phyloP scores from a whole-genome alignment of 768 basidiomycete genomes.

The Kondoa subrosea region DNA sequence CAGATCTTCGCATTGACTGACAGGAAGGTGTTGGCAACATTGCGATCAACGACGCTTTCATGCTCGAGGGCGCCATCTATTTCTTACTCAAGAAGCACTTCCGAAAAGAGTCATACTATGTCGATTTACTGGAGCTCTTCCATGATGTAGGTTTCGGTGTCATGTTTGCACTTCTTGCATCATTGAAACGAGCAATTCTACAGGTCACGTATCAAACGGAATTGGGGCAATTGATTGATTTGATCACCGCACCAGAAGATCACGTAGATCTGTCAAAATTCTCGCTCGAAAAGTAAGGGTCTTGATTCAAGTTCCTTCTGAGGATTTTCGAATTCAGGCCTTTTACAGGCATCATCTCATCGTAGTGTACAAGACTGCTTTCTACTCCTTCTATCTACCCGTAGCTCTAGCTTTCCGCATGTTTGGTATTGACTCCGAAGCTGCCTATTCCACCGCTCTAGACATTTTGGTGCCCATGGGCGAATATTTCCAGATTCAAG shows the following conservation, averaged over 20 bases:
- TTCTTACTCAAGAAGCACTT: conserved; percentile 74
- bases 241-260: conserved; percentile 88
- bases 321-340: neutral
- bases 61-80: conserved; percentile 91
- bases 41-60: conserved; percentile 90
- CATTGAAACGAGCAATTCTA: neutral
- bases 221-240: conserved; percentile 86
- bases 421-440: conserved; percentile 36
- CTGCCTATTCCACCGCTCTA: conserved; percentile 55
- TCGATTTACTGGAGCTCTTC: conserved; percentile 77
- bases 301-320: neutral
- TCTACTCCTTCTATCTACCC: conserved; percentile 96
- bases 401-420: conserved; percentile 85
- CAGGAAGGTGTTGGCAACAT: conserved; percentile 49
- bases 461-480: conserved; percentile 78
- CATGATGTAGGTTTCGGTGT: conserved; percentile 47
- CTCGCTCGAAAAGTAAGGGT: conserved; percentile 56
- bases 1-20: neutral
- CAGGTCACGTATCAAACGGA: conserved; percentile 71
- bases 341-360: conserved; percentile 61
- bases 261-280: conserved; percentile 71
- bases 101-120: conserved; percentile 60
- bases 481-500: conserved; percentile 97
- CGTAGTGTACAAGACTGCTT: conserved; percentile 93
- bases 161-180: no score